Percentiles rank a stretch among this genome's conserved stretches.
phyloP scores from a whole-genome alignment of 108 stramenopile genomes.

The Pseudonitzschia delicatissima region DNA sequence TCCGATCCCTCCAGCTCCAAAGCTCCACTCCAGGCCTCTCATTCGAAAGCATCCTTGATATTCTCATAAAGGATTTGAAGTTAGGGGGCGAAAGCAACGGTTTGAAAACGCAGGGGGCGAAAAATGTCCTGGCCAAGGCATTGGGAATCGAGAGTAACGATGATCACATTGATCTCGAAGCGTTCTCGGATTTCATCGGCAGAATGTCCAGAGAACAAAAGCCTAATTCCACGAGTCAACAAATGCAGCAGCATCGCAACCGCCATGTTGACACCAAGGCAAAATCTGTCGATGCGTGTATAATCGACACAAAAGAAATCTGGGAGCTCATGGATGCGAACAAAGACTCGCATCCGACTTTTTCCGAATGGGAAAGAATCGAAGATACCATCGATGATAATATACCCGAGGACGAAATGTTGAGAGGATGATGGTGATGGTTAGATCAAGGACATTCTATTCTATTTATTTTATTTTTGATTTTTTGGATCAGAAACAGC shows the following conservation, averaged over 20 bases:
- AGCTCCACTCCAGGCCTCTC: neutral
- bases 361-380: constrained; percentile 14
- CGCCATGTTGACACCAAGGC: too few species aligned
- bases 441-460: too few species aligned
- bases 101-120: neutral
- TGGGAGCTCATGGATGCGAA: constrained; percentile 19
- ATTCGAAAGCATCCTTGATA: neutral
- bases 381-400: constrained; percentile 9
- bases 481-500: too few species aligned
- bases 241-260: neutral
- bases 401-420: constrained; percentile 14
- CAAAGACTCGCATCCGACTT: constrained; percentile 1
- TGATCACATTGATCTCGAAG: neutral
- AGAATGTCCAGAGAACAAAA: too few species aligned
- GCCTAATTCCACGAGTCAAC: neutral
- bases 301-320: constrained; percentile 19
- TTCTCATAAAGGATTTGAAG: neutral
- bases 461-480: too few species aligned
- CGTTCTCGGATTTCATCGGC: neutral
- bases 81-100: neutral
- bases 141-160: constrained; percentile 4
- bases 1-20: neutral
- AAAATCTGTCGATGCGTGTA: neutral
- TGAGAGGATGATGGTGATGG: too few species aligned
- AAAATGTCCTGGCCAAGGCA: constrained; percentile 9